Conservation (phyloP, 1,284 basidiomycete genomes). For the Neonothopanus nambi region DNA sequence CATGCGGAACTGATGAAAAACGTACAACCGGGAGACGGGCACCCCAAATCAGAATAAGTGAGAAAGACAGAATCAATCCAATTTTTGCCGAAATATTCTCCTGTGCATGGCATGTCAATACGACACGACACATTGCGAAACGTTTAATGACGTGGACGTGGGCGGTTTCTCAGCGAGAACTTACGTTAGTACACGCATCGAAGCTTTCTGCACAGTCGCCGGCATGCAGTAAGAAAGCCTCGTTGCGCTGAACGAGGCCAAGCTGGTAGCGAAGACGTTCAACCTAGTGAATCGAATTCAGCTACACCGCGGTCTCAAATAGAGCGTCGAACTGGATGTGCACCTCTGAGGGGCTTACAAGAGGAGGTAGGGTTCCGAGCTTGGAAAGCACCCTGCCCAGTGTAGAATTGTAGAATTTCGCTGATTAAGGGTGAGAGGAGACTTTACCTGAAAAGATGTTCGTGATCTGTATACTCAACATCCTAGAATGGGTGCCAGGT, state of each 20-base stretch:
- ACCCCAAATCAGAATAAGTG: slow-evolving; percentile 93
- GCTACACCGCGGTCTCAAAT: slow-evolving; percentile 10
- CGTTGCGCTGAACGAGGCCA: slow-evolving; percentile 77
- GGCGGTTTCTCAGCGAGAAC: background rate
- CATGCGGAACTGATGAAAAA: slow-evolving; percentile 19
- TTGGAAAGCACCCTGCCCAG: slow-evolving; percentile 73
- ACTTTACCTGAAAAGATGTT: slow-evolving; percentile 45
- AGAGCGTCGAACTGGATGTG: background rate
- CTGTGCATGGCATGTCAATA: slow-evolving; percentile 35
- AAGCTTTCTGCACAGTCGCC: slow-evolving; percentile 98
- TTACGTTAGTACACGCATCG: slow-evolving; percentile 84
- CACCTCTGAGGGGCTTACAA: slow-evolving; percentile 90
- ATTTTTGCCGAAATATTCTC: slow-evolving; percentile 94
- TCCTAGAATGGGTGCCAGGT: slow-evolving; percentile 34
- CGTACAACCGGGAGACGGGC: slow-evolving; percentile 85
- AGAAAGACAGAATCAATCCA: slow-evolving; percentile 93
- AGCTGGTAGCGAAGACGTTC: slow-evolving; percentile 84
- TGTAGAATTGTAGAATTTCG: background rate
- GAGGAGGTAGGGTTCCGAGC: slow-evolving; percentile 76
- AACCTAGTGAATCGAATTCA: slow-evolving; percentile 55
- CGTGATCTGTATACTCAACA: slow-evolving; percentile 54
- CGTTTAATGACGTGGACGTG: background rate
- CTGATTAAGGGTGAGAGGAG: slow-evolving; percentile 12
- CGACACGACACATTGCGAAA: background rate
- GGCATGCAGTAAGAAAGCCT: slow-evolving; percentile 94